Evolutionary conservation across 2,329 filamentous ascomycete species (phyloP), one percentile per base, ranked within the genome.

Genomic region (Pseudocercospora fijiensis): DNA sequence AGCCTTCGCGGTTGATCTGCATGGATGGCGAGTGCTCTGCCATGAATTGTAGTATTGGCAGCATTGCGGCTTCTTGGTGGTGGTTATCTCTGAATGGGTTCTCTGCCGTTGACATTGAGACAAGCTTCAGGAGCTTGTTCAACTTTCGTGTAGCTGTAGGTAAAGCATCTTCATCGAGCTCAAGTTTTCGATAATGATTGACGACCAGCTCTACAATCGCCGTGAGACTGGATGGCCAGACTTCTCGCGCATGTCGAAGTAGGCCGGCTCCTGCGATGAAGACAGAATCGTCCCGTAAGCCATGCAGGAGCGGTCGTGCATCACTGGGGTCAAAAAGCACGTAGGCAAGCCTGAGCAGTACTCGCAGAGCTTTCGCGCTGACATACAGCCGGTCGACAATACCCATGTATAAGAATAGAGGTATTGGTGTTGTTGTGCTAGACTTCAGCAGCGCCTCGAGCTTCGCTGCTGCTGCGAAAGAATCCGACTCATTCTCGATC

Each of bases 1-100:
- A 88, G 4, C 86, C 86, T 70, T 78, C 75, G 57, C 82, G 78
- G n/a, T 80, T 83, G n/a, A 88, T 80, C 2, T 80, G 78, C 56
- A 88, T 73, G 5, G 84, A 77, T 8, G 85, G 86, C 22, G 79
- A 71, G 55, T 81, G 80, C 20, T 78, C 76, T 26, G 83, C 80
- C 86, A 89, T 88, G 65, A 81, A 81, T 60, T 80, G 77, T 11
- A 88, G 75, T 4, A 88, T 75, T 43, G 81, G 77, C 61, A 88
- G 84, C 62, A 88, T 83, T 4, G 85, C 85, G 61, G 78, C 79
- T 69, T 88, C 82, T 69, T 87, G 85, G 45, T 81, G 71, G 4
- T 72, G 70, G 24, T 78, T 76, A 13, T 79, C 80, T 41, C 80
- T 76, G 62, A 84, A 83, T 0, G 85, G 84, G n/a, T 78, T 71